Evolutionary conservation across 108 stramenopile genomes (phyloP), one percentile per base, ranked within the genome.

Genomic region (Cyclotella kingstonii): DNA sequence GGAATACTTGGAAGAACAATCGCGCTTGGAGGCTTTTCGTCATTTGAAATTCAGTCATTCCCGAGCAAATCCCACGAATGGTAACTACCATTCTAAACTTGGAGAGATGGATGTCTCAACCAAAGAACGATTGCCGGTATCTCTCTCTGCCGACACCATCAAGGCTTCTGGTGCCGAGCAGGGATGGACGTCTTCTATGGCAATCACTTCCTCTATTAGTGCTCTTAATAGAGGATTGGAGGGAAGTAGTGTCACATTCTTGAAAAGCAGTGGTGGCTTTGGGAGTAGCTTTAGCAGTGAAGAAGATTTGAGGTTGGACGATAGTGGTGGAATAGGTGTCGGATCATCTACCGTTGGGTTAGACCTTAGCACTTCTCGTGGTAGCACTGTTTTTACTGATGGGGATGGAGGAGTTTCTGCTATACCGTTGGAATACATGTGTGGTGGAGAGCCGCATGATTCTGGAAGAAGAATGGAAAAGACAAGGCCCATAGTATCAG

Each of bases 361-460:
- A 31, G 74, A 76, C 53, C 45, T 67, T 10, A 67, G 66, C 5
- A 65, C 72, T 40, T 73, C 72, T 39, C 56, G 57, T 45, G 45
- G 62, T 26, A 45, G 43, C 49, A 23, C 46, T 12, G 48, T 8
- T 2, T 11, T 27, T 30, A 9, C 34, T 17, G 33, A 14, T 23
- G 52, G 38, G 8, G 11, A 17, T 34, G 51, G 68, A 49, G 50
- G 58, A 43, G n/a, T n/a, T 33, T 33, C 0, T n/a, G 33, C 43
- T 28, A 25, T 1, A 58, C 25, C 22, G 27, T 30, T 15, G 45
- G 45, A 39, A 49, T 49, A n/a, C 11, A 47, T n/a, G n/a, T n/a
- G n/a, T n/a, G n/a, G n/a, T n/a, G n/a, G n/a, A n/a, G n/a, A n/a
- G n/a, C n/a, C n/a, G n/a, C n/a, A n/a, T 38, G 48, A 62, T 27